Conservation (phyloP, 108 stramenopile species). For the Cylindrotheca fusiformis region DNA sequence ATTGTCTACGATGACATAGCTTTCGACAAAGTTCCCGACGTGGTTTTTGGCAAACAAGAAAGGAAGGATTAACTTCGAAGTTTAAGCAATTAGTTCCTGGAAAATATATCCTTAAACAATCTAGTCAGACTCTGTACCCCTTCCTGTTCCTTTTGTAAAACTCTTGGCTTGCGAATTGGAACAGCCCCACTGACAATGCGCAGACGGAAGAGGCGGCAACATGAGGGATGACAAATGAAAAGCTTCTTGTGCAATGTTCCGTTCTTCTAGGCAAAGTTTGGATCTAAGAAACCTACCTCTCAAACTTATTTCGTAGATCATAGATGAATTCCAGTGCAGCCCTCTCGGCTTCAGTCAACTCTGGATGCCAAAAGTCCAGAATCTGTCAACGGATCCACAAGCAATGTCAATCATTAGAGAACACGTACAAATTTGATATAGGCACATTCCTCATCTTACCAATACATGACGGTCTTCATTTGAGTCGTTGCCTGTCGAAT, state of each 20-base stretch:
- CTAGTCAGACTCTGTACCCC: constrained; percentile 52
- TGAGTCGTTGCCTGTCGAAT: constrained; percentile 86
- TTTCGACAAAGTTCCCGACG: constrained; percentile 19
- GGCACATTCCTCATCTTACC: not conserved
- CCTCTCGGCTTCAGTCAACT: constrained; percentile 72
- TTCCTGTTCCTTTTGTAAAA: constrained; percentile 23
- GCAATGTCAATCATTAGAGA: no score
- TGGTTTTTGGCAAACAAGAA: constrained; percentile 33
- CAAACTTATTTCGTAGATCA: constrained; percentile 86
- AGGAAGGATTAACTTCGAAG: not conserved
- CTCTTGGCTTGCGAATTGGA: constrained; percentile 70
- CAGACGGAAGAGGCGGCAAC: no score
- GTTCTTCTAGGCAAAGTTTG: no score
- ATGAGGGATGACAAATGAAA: no score
- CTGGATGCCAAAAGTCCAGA: constrained; percentile 96
- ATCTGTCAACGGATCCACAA: no score
- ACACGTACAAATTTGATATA: no score
- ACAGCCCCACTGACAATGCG: constrained; percentile 69
- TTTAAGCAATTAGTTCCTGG: constrained; percentile 33
- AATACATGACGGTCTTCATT: constrained; percentile 84
- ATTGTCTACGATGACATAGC: constrained; percentile 36
- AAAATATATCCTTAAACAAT: constrained; percentile 57
- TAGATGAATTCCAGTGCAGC: constrained; percentile 77
- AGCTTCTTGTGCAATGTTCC: no score
- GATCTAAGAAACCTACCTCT: no score